These are phyloP conservation scores for Bremia lactucae DNA, from an alignment of 352 stramenopile genomes.

Conservation along the genomic window DNA sequence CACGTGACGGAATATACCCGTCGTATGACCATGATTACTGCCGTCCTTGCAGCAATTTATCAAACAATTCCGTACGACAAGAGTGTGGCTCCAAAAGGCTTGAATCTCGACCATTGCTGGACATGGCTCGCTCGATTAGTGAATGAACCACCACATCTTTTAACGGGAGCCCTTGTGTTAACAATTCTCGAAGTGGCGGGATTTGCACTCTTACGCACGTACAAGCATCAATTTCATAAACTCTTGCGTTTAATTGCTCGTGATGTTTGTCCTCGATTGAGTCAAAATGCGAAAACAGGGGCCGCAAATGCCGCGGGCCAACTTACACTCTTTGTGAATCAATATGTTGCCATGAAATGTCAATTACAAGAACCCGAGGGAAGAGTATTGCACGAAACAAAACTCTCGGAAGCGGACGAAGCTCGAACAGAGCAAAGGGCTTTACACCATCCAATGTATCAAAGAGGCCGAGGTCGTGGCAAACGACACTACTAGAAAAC, in stretches of 20 bases:
- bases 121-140: conserved; percentile 53
- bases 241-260: conserved; percentile 53
- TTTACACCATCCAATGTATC: conserved; percentile 10
- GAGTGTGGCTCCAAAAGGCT: conserved; percentile 35
- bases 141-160: conserved; percentile 59
- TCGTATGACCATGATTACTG: conserved; percentile 70
- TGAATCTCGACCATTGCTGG: conserved; percentile 63
- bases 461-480: conserved; percentile 23
- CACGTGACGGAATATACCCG: conserved; percentile 70
- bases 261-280: conserved; percentile 52
- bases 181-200: conserved; percentile 73
- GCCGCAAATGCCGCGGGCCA: conserved; percentile 63
- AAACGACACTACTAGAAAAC: conserved; percentile 19
- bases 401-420: conserved; percentile 52
- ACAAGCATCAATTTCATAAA: conserved; percentile 76
- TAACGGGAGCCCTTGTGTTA: conserved; percentile 54
- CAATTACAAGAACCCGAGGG: conserved; percentile 42
- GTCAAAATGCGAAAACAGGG: conserved; percentile 63
- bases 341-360: conserved; percentile 59
- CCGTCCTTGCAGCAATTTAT: conserved; percentile 56
- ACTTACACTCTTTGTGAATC: conserved; percentile 58
- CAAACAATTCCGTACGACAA: conserved; percentile 55
- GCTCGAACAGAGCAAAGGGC: conserved; percentile 37
- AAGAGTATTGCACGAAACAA: conserved; percentile 60
- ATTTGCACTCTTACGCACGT: conserved; percentile 49